These are phyloP conservation scores for Phaffomyces antillensis DNA, from an alignment of 805 yeast genomes.

Conservation along the genomic window DNA sequence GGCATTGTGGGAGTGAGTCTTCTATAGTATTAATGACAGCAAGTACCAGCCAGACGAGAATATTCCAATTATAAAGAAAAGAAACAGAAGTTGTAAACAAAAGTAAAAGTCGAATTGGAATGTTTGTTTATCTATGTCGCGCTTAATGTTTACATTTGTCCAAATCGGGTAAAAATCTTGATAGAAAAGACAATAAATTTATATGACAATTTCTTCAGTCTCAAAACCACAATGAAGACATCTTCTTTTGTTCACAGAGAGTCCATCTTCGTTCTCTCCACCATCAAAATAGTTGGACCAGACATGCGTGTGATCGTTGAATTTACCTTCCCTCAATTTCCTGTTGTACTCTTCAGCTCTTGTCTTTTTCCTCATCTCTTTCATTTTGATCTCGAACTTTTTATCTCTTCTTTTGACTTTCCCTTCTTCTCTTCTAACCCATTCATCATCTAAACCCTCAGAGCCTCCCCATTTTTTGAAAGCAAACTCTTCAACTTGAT, in stretches of 20 bases:
- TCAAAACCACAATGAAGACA: slow-evolving; percentile 82
- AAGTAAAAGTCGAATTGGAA: not conserved
- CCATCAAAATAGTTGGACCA: slow-evolving; percentile 56
- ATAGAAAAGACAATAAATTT: slow-evolving; percentile 1
- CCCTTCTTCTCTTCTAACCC: slow-evolving; percentile 73
- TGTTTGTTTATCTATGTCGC: too few relatives aligned
- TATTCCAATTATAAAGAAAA: too few relatives aligned
- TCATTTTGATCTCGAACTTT: slow-evolving; percentile 67
- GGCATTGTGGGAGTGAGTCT: not conserved
- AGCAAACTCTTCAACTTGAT: slow-evolving; percentile 90
- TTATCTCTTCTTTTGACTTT: slow-evolving; percentile 70
- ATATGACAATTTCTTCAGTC: slow-evolving; percentile 57
- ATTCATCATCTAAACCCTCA: slow-evolving; percentile 86
- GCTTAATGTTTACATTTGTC: slow-evolving; percentile 1
- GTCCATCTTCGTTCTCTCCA: slow-evolving; percentile 35
- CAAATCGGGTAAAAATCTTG: not conserved
- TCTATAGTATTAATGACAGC: too few relatives aligned
- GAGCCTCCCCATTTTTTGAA: slow-evolving; percentile 92
- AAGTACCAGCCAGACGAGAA: too few relatives aligned
- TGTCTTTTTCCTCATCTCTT: slow-evolving; percentile 84
- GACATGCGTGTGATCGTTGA: slow-evolving; percentile 62
- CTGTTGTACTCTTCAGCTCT: slow-evolving; percentile 87
- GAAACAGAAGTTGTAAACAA: too few relatives aligned
- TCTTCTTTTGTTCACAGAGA: slow-evolving; percentile 43
- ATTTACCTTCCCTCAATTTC: slow-evolving; percentile 51